Conservation (phyloP, 73 alveolate genomes). For the Paramecium caudatum region DNA sequence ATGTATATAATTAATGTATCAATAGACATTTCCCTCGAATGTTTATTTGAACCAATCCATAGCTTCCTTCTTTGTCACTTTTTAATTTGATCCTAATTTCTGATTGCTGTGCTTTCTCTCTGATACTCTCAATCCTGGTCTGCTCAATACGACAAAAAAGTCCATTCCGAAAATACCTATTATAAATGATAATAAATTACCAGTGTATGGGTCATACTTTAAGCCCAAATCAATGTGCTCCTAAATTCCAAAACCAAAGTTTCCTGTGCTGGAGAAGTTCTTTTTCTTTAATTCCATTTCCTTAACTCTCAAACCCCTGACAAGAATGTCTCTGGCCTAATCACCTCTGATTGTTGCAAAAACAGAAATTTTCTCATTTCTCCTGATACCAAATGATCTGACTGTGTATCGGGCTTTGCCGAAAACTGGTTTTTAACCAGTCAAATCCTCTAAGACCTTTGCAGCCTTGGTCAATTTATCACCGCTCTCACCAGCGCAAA, state of each 20-base stretch:
- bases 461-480: conserved; percentile 88
- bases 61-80: conserved; percentile 76
- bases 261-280: conserved; percentile 82
- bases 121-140: conserved; percentile 84
- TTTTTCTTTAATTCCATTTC: conserved; percentile 84
- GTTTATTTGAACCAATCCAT: conserved; percentile 77
- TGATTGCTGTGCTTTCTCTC: conserved; percentile 73
- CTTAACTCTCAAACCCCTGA: conserved; percentile 85
- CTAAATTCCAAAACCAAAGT: conserved; percentile 88
- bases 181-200: not conserved
- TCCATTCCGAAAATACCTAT: conserved; percentile 89
- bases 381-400: conserved; percentile 86
- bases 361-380: conserved; percentile 87
- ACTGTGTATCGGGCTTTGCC: conserved; percentile 88
- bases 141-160: conserved; percentile 83
- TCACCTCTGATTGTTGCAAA: conserved; percentile 86
- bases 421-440: conserved; percentile 86
- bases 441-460: conserved; percentile 83
- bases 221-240: conserved; percentile 90
- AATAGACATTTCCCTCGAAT: conserved; percentile 79
- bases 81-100: conserved; percentile 78
- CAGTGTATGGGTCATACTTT: conserved; percentile 86
- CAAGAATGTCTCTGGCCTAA: conserved; percentile 85
- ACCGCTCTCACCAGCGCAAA: conserved; percentile 87
- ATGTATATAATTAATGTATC: conserved; percentile 41